These are phyloP conservation scores for Novymonas esmeraldas DNA, from an alignment of 208 protist genomes.

Conservation along the genomic window DNA sequence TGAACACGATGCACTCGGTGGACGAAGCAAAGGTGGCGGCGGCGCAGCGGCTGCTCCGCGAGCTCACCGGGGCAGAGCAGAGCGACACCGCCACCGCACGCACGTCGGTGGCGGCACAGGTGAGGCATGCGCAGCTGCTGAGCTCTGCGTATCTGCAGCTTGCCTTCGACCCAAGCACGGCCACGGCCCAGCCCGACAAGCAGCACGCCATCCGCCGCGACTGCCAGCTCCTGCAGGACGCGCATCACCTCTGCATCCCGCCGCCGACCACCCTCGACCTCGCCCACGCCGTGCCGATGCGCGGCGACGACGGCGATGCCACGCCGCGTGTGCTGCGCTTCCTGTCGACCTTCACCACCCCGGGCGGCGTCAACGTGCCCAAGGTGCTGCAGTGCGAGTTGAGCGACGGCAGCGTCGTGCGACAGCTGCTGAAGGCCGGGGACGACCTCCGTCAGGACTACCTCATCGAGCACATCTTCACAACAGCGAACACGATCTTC, in stretches of 20 bases:
- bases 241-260: slow-evolving; percentile 42
- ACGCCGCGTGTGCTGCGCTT: slow-evolving; percentile 59
- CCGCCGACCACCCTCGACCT: slow-evolving; percentile 40
- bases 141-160: slow-evolving; percentile 84
- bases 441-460: slow-evolving; percentile 97
- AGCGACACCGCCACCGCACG: background rate
- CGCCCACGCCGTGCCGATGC: background rate
- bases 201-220: slow-evolving; percentile 37
- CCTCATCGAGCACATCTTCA: slow-evolving; percentile 96
- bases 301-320: background rate
- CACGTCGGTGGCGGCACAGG: slow-evolving; percentile 7
- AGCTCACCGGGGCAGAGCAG: background rate
- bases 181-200: slow-evolving; percentile 10
- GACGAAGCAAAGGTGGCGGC: slow-evolving; percentile 30
- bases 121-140: slow-evolving; percentile 57
- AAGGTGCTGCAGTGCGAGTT: slow-evolving; percentile 90
- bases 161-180: slow-evolving; percentile 46
- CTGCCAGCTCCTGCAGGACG: slow-evolving; percentile 37
- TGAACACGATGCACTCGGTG: slow-evolving; percentile 20
- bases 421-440: slow-evolving; percentile 89
- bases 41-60: slow-evolving; percentile 15
- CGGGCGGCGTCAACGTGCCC: slow-evolving; percentile 96
- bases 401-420: slow-evolving; percentile 79
- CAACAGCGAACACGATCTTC: slow-evolving; percentile 83
- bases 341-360: slow-evolving; percentile 58